phyloP scores from a whole-genome alignment of 352 stramenopile species.

The Globisporangium apiculatum region DNA sequence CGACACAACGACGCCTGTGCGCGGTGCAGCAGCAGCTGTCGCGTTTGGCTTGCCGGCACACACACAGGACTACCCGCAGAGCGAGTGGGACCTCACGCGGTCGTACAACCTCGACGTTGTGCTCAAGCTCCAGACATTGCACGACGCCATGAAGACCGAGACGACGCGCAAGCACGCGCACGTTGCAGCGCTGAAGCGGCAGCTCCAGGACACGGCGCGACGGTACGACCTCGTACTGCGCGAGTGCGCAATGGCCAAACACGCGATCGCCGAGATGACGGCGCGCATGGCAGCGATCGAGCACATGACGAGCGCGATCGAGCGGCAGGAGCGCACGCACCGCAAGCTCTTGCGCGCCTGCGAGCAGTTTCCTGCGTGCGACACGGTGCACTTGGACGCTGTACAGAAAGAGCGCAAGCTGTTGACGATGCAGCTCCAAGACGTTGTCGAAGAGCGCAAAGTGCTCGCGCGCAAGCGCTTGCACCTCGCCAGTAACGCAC shows the following conservation, averaged over 20 bases:
- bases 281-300: conserved; percentile 63
- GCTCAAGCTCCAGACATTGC: conserved; percentile 68
- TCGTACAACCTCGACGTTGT: conserved; percentile 77
- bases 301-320: conserved; percentile 38
- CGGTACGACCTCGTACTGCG: conserved; percentile 64
- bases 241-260: conserved; percentile 73
- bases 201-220: conserved; percentile 52
- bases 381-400: conserved; percentile 49
- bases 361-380: conserved; percentile 52
- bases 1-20: conserved; percentile 14
- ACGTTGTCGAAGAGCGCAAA: conserved; percentile 64
- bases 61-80: conserved; percentile 74
- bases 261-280: conserved; percentile 69
- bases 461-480: conserved; percentile 52
- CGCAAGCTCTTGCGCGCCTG: conserved; percentile 58
- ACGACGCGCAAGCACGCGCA: conserved; percentile 55
- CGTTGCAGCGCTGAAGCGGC: conserved; percentile 44
- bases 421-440: conserved; percentile 62
- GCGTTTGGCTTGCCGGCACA: conserved; percentile 54
- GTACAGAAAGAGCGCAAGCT: conserved; percentile 67
- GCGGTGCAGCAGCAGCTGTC: conserved; percentile 20
- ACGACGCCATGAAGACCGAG: conserved; percentile 58
- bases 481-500: conserved; percentile 49
- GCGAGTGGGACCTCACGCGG: conserved; percentile 67
- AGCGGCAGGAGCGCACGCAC: conserved; percentile 67